Base-by-base conservation (phyloP, 495 filamentous ascomycete genomes). In the Penicillium riverlandense region DNA sequence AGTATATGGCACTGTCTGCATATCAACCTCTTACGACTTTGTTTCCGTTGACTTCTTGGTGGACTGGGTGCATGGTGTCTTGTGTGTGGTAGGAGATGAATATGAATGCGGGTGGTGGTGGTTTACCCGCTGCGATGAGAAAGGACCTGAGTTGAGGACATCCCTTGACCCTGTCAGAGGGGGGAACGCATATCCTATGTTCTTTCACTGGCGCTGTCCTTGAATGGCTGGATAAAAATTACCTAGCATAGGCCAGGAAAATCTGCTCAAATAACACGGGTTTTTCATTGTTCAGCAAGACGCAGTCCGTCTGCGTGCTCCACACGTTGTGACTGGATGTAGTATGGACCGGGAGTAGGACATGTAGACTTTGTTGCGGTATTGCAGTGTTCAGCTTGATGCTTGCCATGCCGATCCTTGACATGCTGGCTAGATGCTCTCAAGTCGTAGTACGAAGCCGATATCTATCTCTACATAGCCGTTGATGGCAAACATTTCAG, bases 291-390 rank as follows among this genome's bases (percentile, higher is more conserved):
- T 55, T 55, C 57, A 52, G 49, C 30, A 34, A 47, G 52, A 48
- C 65, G n/a, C 31, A 34, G 7, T 16, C n/a, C 29, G 33, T 71
- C 66, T 3, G 84, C 61, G 13, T 84, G 74, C 44, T 77, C 74
- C 16, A 33, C 2, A n/a, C 31, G 8, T 33, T 9, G 9, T 33
- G 31, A 78, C 15, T 16, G 15, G 15, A 16, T 16, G 15, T 16
- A 16, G 15, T 1, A 16, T 16, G 15, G 15, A 16, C 15, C 4
- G 15, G 15, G 15, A 16, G 15, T 16, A 16, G 15, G 15, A 1
- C 15, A 16, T 16, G 15, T 16, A 16, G 15, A 16, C 4, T 16
- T 16, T 1, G 15, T 16, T 16, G 15, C 15, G 4, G 15, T 16
- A 16, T 1, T 16, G 15, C 15, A 16, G 15, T 16, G 15, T 16